Percentiles rank a stretch among this genome's conserved stretches.
These are phyloP conservation scores for Sporothrix mexicana DNA, from an alignment of 2,329 filamentous ascomycete species.

Conservation along the genomic window DNA sequence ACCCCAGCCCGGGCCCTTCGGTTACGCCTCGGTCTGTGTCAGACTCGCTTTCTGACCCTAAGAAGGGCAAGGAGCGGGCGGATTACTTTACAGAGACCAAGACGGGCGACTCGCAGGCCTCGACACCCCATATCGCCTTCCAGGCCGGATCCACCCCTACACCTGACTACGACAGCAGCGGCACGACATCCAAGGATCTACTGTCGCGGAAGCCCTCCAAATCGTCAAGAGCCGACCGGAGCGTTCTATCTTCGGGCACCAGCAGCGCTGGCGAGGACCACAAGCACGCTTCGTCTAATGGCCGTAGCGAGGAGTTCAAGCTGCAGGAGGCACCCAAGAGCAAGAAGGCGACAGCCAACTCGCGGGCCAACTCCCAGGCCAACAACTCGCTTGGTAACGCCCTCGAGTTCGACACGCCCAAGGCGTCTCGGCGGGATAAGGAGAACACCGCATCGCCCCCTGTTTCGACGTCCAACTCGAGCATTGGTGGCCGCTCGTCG, in stretches of 20 bases:
- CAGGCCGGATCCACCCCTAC: constrained; percentile 57
- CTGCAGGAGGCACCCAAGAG: constrained; percentile 80
- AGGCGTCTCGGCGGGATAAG: constrained; percentile 48
- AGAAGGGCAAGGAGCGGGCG: constrained; percentile 50
- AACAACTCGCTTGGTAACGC: constrained; percentile 41
- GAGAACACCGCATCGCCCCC: constrained; percentile 43
- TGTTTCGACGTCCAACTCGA: constrained; percentile 40
- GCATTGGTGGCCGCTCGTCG: constrained; percentile 58
- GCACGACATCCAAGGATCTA: constrained; percentile 54
- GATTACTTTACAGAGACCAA: constrained; percentile 62
- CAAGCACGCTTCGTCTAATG: constrained; percentile 45
- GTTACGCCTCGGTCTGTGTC: constrained; percentile 61
- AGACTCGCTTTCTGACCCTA: constrained; percentile 53
- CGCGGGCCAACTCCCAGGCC: constrained; percentile 54
- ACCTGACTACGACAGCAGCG: constrained; percentile 61
- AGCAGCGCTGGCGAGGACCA: constrained; percentile 48
- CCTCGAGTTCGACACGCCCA: constrained; percentile 46
- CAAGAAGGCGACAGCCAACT: constrained; percentile 52
- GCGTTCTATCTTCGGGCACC: constrained; percentile 44
- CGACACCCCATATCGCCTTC: constrained; percentile 89
- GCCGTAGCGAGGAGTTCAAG: constrained; percentile 69
- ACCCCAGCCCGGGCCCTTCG: constrained; percentile 67
- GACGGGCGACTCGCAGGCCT: constrained; percentile 57
- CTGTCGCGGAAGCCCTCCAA: constrained; percentile 57
- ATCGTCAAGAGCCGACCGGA: constrained; percentile 47